These are phyloP conservation scores for Porcisia hertigi DNA, from an alignment of 208 protist species.

Conservation along the genomic window DNA sequence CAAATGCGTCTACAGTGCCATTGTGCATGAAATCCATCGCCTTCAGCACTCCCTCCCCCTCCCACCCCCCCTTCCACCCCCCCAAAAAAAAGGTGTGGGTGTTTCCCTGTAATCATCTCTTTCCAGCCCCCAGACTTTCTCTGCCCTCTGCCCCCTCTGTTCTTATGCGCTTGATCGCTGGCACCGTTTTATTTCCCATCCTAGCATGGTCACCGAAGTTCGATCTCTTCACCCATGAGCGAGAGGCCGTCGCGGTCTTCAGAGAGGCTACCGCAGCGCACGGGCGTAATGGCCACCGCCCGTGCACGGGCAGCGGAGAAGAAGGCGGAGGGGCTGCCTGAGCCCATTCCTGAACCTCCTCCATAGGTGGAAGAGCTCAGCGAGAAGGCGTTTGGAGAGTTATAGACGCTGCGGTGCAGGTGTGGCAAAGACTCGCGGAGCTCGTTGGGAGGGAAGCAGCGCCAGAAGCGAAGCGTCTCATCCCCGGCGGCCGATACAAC, in stretches of 20 bases:
- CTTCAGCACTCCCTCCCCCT: too few species aligned
- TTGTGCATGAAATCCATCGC: too few species aligned
- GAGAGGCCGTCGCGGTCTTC: constrained; percentile 2
- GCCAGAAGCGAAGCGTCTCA: constrained; percentile 97
- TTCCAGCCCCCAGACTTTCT: too few species aligned
- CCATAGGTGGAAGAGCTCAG: not conserved
- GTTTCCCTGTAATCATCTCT: too few species aligned
- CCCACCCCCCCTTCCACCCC: too few species aligned
- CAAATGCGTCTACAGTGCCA: too few species aligned
- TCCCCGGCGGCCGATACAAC: constrained; percentile 98
- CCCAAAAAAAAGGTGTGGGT: too few species aligned
- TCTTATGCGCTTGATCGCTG: too few species aligned
- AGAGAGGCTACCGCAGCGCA: constrained; percentile 19
- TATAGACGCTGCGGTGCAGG: constrained; percentile 23
- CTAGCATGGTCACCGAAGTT: constrained; percentile 15
- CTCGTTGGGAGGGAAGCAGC: constrained; percentile 69
- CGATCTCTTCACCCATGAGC: constrained; percentile 20
- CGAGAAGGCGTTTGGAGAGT: constrained; percentile 15
- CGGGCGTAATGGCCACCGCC: constrained; percentile 1
- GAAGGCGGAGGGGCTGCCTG: constrained; percentile 9
- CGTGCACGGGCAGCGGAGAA: not conserved
- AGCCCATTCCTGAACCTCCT: not conserved
- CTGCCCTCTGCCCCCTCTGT: too few species aligned
- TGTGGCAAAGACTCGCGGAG: constrained; percentile 21
- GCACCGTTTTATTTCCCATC: too few species aligned